Base-by-base conservation (phyloP, 805 yeast genomes). In the Metschnikowia noctiluminum region DNA sequence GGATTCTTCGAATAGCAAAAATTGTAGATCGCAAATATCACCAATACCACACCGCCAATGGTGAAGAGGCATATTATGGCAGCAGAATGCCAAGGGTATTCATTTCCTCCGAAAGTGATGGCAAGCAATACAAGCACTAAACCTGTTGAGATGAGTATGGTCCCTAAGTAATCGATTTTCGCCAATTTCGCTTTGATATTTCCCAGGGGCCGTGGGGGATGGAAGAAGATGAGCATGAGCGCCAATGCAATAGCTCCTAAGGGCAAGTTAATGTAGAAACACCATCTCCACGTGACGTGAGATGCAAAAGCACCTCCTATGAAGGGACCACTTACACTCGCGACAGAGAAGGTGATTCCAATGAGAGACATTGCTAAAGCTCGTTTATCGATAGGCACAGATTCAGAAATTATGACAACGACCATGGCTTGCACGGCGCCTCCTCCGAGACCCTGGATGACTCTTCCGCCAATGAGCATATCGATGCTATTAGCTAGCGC, bases 281-380 rank as follows among this genome's bases (percentile, higher is more conserved):
- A 81, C 89, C 90, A 84, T 58, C 90, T 71, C 90, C 90, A 85
- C n/a, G 79, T 66, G 5, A 74, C 80, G 44, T 76, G 67, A 2
- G 79, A 65, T 1, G 87, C 74, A 48, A 85, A 77, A 0, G 81
- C 83, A 30, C 89, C 89, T 12, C 89, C 89, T 26, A 84, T 60
- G 36, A 82, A 66, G 0, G 90, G 89, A 1, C 89, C 89, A 21
- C 73, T 54, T 8, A 79, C 81, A 8, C 79, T 71, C 0, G 85
- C 77, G 2, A 77, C 64, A 0, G 79, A 76, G 56, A 74, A 81
- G 0, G 76, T 71, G 7, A 70, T 61, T 0, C 76, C 74, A 30
- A 74, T 57, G 5, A 68, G 50, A 7, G 73, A 62, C 62, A 74
- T 65, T 7, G 73, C 60, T 34, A 73, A 52, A 0, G 80, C 64